Evolutionary conservation across 129 eudicot genomes (phyloP), one percentile per base, ranked within the genome.

Genomic region (Helichrysum umbraculigerum): DNA sequence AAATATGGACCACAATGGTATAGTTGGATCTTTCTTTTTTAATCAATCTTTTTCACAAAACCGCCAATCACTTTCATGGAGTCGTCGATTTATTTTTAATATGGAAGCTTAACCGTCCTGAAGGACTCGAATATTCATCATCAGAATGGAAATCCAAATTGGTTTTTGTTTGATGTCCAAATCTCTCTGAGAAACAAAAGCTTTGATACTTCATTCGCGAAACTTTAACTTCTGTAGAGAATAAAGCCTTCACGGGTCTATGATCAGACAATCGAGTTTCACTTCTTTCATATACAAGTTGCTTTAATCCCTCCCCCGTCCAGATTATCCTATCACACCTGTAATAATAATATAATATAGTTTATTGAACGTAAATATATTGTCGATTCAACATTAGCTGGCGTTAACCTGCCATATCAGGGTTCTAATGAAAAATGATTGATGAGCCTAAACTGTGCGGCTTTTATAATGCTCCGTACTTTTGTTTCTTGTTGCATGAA

Each of bases 261-360:
- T 90, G 96, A 85, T 90, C 96, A 0, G 96, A 90, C 16, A 90
- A 44, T 39, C 72, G 84, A 8, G 83, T 79, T 83, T 90, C 92
- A 10, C 80, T 61, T 82, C 96, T 83, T 12, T 81, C 59, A 75
- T 90, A 90, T 10, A 28, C 1, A 28, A 73, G 83, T 76, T 85
- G 92, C 83, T 87, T 90, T 42, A 90, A 12, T 21, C 90, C 96
- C 61, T 87, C 86, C 0, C 96, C 96, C 2, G 29, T 83, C 96
- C 96, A 90, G 30, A 90, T 81, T 68, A 90, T 86, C 74, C 96
- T 69, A n/a, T 90, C 96, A 44, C 96, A 90, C 96, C 96, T 90
- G 72, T n/a, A n/a, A n/a, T n/a, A n/a, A n/a, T n/a, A n/a, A n/a
- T n/a, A n/a, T n/a, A n/a, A n/a, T 14, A 57, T 44, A 4, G 6